Evolutionary conservation across 345 rosid species (phyloP).

Genomic region (Microcos paniculata): DNA sequence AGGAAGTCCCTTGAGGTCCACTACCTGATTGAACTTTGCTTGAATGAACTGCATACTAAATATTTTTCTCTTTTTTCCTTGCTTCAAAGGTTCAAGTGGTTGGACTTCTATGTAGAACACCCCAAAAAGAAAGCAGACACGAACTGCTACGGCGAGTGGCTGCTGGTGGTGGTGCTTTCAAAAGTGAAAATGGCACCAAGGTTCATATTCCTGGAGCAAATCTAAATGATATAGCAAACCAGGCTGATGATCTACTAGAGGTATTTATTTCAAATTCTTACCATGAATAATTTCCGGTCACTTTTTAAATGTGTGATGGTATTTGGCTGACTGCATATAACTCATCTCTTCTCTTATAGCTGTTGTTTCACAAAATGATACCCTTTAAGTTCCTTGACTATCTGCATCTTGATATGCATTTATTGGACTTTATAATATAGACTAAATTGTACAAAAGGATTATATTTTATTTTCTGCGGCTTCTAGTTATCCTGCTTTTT

Average conservation of each 20-base stretch:
- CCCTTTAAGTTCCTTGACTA: background rate
- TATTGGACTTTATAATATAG: background rate
- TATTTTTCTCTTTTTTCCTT: background rate
- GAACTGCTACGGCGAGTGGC: conserved; percentile 92
- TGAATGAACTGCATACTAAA: background rate
- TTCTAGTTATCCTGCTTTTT: too few relatives aligned
- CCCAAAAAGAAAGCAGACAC: conserved; percentile 79
- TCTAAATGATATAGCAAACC: conserved; percentile 85
- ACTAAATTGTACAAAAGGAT: background rate
- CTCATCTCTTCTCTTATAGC: background rate
- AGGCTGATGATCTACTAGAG: conserved; percentile 93
- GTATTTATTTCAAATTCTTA: conserved; percentile 29
- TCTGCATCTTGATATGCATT: background rate
- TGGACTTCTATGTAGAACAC: conserved; percentile 94
- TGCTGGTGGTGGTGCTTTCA: conserved; percentile 90
- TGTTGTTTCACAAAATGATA: background rate
- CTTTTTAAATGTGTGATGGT: background rate
- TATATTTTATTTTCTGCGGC: too few relatives aligned
- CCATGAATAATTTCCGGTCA: background rate
- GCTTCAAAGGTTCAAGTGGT: conserved; percentile 75
- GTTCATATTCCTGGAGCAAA: conserved; percentile 91
- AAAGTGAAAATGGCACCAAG: conserved; percentile 65
- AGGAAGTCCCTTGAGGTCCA: conserved; percentile 24
- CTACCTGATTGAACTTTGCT: background rate
- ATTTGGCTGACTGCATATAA: background rate